Evolutionary conservation across 352 stramenopile species (phyloP).

Genomic region (Detonula confervacea): DNA sequence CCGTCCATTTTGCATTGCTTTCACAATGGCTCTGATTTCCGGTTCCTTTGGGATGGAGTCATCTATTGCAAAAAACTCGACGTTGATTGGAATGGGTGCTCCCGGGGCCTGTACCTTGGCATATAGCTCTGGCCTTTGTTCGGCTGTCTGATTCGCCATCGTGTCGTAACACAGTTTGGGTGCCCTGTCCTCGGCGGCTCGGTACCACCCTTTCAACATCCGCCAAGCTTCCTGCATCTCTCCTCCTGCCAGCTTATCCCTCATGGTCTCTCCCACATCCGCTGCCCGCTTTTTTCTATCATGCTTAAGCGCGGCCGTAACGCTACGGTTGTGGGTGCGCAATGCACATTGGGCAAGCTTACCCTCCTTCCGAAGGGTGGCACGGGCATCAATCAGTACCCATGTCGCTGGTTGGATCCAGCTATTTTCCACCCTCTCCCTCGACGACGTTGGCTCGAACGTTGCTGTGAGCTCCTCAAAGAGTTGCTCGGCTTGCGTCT

Average conservation of each 20-base stretch:
- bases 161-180: conserved; percentile 3
- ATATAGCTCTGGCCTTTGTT: not conserved
- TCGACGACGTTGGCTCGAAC: no score
- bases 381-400: no score
- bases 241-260: not conserved
- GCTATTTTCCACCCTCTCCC: no score
- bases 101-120: not conserved
- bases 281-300: not conserved
- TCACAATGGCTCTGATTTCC: not conserved
- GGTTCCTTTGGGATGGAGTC: not conserved
- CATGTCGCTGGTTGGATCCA: no score
- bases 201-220: not conserved
- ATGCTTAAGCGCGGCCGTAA: no score
- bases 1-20: not conserved
- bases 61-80: not conserved
- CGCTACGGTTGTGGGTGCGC: no score
- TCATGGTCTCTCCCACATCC: not conserved
- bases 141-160: not conserved
- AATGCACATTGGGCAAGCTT: no score
- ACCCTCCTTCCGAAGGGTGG: no score
- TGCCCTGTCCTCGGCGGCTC: not conserved
- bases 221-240: not conserved
- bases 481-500: no score
- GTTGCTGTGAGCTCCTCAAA: no score
- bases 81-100: not conserved